A percentile compares a stretch with the other conserved stretches of the same genome.
phyloP scores from a whole-genome alignment of 2,329 filamentous ascomycete genomes.

The Verticillium alfalfae region DNA sequence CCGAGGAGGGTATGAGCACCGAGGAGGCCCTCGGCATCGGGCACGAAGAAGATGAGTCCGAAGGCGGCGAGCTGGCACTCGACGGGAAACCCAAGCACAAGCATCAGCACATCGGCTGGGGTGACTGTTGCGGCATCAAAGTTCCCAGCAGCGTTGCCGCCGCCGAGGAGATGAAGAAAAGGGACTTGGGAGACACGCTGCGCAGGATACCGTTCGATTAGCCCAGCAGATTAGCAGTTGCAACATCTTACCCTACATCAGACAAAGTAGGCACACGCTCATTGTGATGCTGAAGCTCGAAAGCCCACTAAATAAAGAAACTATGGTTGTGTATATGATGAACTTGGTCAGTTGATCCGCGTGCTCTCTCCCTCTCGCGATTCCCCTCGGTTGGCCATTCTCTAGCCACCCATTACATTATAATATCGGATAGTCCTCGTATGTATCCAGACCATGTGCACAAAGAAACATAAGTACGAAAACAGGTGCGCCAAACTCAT shows the following conservation, averaged over 20 bases:
- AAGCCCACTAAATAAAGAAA: not conserved
- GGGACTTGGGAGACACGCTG: constrained; percentile 51
- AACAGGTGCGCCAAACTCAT: not conserved
- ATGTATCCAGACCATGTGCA: not conserved
- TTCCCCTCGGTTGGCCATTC: not conserved
- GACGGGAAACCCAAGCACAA: constrained; percentile 58
- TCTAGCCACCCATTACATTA: not conserved
- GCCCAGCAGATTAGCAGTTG: too few species aligned
- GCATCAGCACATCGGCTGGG: constrained; percentile 72
- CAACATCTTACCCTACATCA: too few species aligned
- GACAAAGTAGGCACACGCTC: constrained; percentile 7
- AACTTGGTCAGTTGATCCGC: not conserved
- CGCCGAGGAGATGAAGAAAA: constrained; percentile 81
- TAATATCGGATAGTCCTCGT: not conserved
- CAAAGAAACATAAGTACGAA: not conserved
- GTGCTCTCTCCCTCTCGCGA: not conserved
- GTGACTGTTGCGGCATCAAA: constrained; percentile 96
- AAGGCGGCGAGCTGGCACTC: constrained; percentile 55
- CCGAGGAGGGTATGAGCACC: constrained; percentile 73
- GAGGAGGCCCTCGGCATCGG: constrained; percentile 45
- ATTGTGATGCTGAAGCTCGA: not conserved
- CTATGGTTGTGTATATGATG: not conserved
- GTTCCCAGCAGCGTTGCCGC: constrained; percentile 93
- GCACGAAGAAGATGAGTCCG: constrained; percentile 44
- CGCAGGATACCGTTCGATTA: constrained; percentile 80